Percentiles rank a stretch among this genome's conserved stretches.
Evolutionary conservation across 179 eudicot genomes (phyloP).

Genomic region (Spergularia azorica): DNA sequence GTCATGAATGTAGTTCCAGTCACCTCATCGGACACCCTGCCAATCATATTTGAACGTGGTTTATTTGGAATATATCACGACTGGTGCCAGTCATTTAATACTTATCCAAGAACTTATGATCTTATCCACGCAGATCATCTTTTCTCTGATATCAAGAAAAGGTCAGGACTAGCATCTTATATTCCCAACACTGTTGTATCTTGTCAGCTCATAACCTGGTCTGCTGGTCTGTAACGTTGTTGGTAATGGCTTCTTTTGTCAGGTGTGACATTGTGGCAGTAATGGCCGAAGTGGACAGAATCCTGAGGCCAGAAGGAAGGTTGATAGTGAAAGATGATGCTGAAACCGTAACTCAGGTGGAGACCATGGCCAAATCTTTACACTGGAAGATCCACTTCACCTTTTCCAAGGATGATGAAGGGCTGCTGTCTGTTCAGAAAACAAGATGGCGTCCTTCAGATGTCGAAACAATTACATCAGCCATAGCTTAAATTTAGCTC

Average conservation of each 20-base stretch:
- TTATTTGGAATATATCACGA: slow-evolving; percentile 49
- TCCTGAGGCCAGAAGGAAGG: slow-evolving; percentile 45
- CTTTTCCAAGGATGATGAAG: slow-evolving; percentile 36
- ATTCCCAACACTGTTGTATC: background rate
- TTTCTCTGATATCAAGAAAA: slow-evolving; percentile 38
- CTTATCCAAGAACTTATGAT: slow-evolving; percentile 53
- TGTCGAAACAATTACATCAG: slow-evolving; percentile 36
- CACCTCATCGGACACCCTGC: slow-evolving; percentile 45
- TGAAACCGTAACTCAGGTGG: slow-evolving; percentile 40
- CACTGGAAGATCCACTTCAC: slow-evolving; percentile 38
- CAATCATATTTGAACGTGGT: slow-evolving; percentile 52
- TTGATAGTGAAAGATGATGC: slow-evolving; percentile 43
- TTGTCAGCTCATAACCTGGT: background rate
- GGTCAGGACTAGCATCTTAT: slow-evolving; percentile 26
- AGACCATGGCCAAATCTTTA: slow-evolving; percentile 44
- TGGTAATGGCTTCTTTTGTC: background rate
- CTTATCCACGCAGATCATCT: slow-evolving; percentile 50
- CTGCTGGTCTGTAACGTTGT: background rate
- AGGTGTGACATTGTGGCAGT: slow-evolving; percentile 45
- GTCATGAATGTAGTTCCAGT: slow-evolving; percentile 54
- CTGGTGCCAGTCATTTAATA: slow-evolving; percentile 51
- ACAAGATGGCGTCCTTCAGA: slow-evolving; percentile 50
- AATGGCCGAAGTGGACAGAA: slow-evolving; percentile 51
- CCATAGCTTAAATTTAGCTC: slow-evolving; percentile 34
- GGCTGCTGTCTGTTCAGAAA: slow-evolving; percentile 42